phyloP scores from a whole-genome alignment of 2,329 filamentous ascomycete genomes.

The Alternaria atra region DNA sequence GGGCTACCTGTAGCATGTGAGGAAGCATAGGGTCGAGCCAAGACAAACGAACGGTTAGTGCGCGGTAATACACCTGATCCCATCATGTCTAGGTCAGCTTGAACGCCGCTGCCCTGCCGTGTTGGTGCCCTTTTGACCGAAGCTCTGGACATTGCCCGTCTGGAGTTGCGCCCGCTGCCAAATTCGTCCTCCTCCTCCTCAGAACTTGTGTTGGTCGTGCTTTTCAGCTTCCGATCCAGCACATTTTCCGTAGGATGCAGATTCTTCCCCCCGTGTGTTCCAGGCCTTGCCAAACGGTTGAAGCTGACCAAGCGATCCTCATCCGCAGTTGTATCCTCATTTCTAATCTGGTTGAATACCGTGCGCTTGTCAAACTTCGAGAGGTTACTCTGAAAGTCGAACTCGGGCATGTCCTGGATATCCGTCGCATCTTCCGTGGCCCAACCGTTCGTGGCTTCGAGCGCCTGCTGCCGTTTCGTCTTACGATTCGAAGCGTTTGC shows the following conservation, averaged over 20 bases:
- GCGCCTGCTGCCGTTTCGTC: conserved; percentile 58
- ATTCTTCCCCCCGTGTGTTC: conserved; percentile 78
- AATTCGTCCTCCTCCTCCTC: conserved; percentile 52
- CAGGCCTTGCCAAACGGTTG: conserved; percentile 70
- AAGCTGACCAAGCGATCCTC: conserved; percentile 89
- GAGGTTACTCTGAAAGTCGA: conserved; percentile 88
- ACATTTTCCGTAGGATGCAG: conserved; percentile 93
- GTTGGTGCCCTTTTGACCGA: conserved; percentile 51
- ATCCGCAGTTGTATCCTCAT: conserved; percentile 88
- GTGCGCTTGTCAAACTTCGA: conserved; percentile 94
- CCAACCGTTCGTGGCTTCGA: conserved; percentile 80
- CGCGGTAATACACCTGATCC: conserved; percentile 44
- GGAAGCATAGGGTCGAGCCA: conserved; percentile 45
- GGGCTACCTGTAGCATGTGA: conserved; percentile 50
- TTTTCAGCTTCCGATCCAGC: conserved; percentile 65
- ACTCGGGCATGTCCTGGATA: conserved; percentile 90
- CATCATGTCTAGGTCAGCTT: conserved; percentile 48
- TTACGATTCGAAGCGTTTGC: conserved; percentile 52
- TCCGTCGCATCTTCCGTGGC: conserved; percentile 96
- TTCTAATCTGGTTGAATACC: conserved; percentile 90
- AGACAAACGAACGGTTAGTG: conserved; percentile 41
- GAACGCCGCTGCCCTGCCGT: conserved; percentile 53
- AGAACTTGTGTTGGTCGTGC: conserved; percentile 44
- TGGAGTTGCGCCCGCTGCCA: conserved; percentile 50
- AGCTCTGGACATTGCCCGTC: conserved; percentile 51